Conservation (phyloP, 352 stramenopile species). For the Globisporangium lucens region DNA sequence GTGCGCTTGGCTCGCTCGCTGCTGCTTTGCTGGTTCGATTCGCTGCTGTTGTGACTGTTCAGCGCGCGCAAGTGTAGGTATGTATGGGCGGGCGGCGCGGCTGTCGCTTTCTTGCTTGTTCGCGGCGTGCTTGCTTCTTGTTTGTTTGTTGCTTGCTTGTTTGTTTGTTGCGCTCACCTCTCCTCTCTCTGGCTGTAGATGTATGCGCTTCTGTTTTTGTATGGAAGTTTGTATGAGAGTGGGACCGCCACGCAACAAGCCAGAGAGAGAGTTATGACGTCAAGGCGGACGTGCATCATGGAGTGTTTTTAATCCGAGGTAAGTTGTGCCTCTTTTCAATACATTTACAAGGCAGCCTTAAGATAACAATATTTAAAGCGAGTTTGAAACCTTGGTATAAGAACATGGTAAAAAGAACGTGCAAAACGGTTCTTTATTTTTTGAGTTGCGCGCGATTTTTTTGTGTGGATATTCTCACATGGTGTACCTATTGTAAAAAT, state of each 20-base stretch:
- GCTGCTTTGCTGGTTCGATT: not conserved
- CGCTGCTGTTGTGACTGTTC: not conserved
- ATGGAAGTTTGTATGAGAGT: constrained; percentile 14
- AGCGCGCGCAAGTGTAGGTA: not conserved
- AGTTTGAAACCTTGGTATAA: no score
- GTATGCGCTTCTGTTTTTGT: not conserved
- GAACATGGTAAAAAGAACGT: not conserved
- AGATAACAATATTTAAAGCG: no score
- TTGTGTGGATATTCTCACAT: constrained; percentile 5
- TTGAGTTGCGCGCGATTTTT: not conserved
- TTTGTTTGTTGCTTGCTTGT: not conserved
- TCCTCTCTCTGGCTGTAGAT: constrained; percentile 1
- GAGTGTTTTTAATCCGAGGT: no score
- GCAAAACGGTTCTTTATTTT: constrained; percentile 2
- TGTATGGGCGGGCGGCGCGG: not conserved
- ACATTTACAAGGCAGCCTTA: no score
- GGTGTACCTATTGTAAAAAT: not conserved
- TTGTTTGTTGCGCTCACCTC: no score
- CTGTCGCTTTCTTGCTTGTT: constrained; percentile 5
- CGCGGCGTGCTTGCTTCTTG: not conserved
- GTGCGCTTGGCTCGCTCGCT: not conserved
- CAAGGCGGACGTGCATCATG: not conserved
- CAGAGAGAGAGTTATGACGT: constrained; percentile 3
- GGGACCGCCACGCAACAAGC: constrained; percentile 7
- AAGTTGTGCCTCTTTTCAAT: no score